Evolutionary conservation across 2,329 filamentous ascomycete genomes (phyloP).

Genomic region (Verticillium isaacii): DNA sequence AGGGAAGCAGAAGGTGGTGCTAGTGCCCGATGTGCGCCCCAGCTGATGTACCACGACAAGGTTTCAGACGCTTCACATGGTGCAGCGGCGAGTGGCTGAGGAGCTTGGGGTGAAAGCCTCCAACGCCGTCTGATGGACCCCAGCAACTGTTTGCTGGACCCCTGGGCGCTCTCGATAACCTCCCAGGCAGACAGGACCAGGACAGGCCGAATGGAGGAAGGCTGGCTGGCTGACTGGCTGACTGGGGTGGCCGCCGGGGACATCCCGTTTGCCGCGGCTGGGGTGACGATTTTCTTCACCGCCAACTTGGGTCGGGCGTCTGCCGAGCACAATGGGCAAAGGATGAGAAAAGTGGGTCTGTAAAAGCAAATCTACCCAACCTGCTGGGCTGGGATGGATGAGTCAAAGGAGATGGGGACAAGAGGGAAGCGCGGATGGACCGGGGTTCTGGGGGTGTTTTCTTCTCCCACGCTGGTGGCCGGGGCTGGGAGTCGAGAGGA

Average conservation of each 20-base stretch:
- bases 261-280: conserved; percentile 5
- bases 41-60: conserved; percentile 5
- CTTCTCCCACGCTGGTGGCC: not conserved
- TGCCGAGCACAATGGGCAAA: conserved; percentile 8
- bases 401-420: conserved; percentile 7
- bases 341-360: conserved; percentile 8
- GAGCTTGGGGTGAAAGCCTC: conserved; percentile 4
- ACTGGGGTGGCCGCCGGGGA: conserved; percentile 2
- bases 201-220: conserved; percentile 8
- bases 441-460: not conserved
- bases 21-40: not conserved
- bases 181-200: conserved; percentile 7
- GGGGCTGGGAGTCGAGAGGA: not conserved
- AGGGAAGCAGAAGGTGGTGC: not conserved
- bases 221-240: not conserved
- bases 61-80: conserved; percentile 12
- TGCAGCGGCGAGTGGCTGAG: conserved; percentile 5
- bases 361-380: conserved; percentile 14
- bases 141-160: not conserved
- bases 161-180: conserved; percentile 1
- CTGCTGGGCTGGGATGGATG: conserved; percentile 12
- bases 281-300: conserved; percentile 14
- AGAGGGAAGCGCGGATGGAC: not conserved
- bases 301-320: conserved; percentile 12
- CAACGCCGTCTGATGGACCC: not conserved